phyloP scores from a whole-genome alignment of 257 asterid genomes.

The Cynanchum wilfordii region DNA sequence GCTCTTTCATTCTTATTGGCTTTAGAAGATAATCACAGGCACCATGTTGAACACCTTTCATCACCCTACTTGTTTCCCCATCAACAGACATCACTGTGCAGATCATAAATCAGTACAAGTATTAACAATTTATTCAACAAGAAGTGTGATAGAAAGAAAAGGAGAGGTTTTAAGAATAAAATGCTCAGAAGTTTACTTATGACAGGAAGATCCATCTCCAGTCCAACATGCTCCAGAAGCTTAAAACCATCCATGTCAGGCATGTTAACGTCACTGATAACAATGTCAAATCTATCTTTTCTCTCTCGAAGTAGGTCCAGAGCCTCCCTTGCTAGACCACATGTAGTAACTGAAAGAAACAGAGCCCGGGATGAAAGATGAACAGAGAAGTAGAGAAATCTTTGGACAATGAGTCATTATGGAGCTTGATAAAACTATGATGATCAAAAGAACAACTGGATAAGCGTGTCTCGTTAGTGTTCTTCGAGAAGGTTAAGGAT shows the following conservation, averaged over 20 bases:
- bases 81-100: slow-evolving; percentile 75
- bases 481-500: background rate
- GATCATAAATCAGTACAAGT: background rate
- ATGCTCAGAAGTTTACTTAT: slow-evolving; percentile 51
- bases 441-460: background rate
- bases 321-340: slow-evolving; percentile 80
- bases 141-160: background rate
- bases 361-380: background rate
- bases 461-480: background rate
- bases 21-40: slow-evolving; percentile 85
- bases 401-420: background rate
- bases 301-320: slow-evolving; percentile 69
- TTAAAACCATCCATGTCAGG: slow-evolving; percentile 99
- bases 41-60: slow-evolving; percentile 78
- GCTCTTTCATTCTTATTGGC: slow-evolving; percentile 74
- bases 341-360: slow-evolving; percentile 61
- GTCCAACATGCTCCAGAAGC: slow-evolving; percentile 91
- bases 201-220: slow-evolving; percentile 96
- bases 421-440: background rate
- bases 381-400: background rate
- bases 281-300: slow-evolving; percentile 79
- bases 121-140: background rate
- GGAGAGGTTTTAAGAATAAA: background rate
- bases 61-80: slow-evolving; percentile 71
- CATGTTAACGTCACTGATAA: slow-evolving; percentile 94